Conservation (phyloP, 805 yeast genomes). For the Schwanniomyces occidentalis region DNA sequence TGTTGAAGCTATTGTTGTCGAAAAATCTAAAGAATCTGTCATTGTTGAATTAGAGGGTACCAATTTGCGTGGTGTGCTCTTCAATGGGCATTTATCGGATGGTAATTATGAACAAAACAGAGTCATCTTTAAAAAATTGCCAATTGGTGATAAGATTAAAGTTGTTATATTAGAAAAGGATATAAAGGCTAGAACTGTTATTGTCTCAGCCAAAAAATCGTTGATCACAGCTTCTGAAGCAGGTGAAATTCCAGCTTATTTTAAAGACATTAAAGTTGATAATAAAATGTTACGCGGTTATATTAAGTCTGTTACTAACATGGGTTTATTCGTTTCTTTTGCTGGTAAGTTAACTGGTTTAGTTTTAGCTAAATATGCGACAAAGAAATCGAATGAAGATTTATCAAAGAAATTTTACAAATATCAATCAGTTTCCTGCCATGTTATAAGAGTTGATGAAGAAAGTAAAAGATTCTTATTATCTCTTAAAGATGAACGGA, state of each 20-base stretch:
- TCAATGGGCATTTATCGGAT: slow-evolving; percentile 75
- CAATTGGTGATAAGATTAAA: slow-evolving; percentile 62
- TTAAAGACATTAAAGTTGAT: slow-evolving; percentile 54
- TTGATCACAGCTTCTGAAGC: slow-evolving; percentile 63
- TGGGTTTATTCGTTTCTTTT: slow-evolving; percentile 83
- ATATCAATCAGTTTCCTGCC: slow-evolving; percentile 71
- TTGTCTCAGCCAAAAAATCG: slow-evolving; percentile 63
- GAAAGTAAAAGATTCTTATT: slow-evolving; percentile 70
- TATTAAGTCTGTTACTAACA: slow-evolving; percentile 72
- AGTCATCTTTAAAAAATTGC: slow-evolving; percentile 58
- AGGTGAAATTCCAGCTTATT: slow-evolving; percentile 54
- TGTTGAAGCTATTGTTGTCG: slow-evolving; percentile 60
- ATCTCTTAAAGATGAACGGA: slow-evolving; percentile 47
- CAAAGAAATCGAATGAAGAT: slow-evolving; percentile 51
- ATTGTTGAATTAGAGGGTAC: slow-evolving; percentile 60
- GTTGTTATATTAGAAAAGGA: slow-evolving; percentile 71
- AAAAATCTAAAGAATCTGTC: slow-evolving; percentile 73
- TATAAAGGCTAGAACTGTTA: slow-evolving; percentile 56
- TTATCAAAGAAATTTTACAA: slow-evolving; percentile 54
- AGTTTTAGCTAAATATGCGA: slow-evolving; percentile 71
- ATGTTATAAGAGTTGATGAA: slow-evolving; percentile 66
- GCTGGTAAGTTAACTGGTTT: slow-evolving; percentile 81
- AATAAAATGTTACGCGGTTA: slow-evolving; percentile 62
- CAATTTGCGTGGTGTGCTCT: slow-evolving; percentile 65
- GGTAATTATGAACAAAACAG: slow-evolving; percentile 73